Percentiles rank a stretch among this genome's conserved stretches.
These are phyloP conservation scores for Boletales sp. DNA, from an alignment of 768 basidiomycete genomes.

Conservation along the genomic window DNA sequence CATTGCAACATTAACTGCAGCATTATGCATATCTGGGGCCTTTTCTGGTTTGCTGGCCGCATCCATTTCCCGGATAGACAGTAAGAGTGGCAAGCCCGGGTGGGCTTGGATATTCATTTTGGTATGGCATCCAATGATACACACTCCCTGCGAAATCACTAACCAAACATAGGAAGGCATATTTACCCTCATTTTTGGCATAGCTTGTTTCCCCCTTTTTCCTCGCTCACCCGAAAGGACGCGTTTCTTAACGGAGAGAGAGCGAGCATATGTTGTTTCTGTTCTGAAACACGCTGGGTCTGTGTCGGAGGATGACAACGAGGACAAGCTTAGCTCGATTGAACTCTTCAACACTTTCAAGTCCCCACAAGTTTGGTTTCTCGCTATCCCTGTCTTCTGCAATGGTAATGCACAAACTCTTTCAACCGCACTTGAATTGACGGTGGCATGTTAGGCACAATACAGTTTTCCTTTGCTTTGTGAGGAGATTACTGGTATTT, in stretches of 20 bases:
- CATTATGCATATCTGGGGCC: slow-evolving; percentile 52
- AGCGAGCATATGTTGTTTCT: slow-evolving; percentile 43
- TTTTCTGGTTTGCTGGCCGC: slow-evolving; percentile 65
- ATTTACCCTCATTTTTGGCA: slow-evolving; percentile 58
- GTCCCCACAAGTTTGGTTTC: slow-evolving; percentile 53
- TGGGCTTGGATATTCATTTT: slow-evolving; percentile 65
- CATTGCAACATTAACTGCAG: slow-evolving; percentile 35
- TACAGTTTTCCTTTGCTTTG: too few relatives aligned
- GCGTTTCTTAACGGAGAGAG: slow-evolving; percentile 47
- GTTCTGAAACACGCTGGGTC: slow-evolving; percentile 22
- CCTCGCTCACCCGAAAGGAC: slow-evolving; percentile 42
- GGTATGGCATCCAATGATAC: slow-evolving; percentile 22
- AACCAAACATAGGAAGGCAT: slow-evolving; percentile 44
- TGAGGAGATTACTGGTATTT: too few relatives aligned
- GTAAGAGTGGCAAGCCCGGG: slow-evolving; percentile 45
- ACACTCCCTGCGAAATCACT: neutral
- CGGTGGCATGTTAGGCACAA: too few relatives aligned
- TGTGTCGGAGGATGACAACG: slow-evolving; percentile 38
- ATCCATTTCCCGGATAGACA: slow-evolving; percentile 53
- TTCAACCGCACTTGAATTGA: too few relatives aligned
- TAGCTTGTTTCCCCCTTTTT: slow-evolving; percentile 45
- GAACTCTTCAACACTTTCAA: slow-evolving; percentile 49
- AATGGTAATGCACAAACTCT: slow-evolving; percentile 35
- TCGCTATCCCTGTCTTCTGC: slow-evolving; percentile 49
- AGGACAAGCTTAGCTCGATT: slow-evolving; percentile 51